phyloP scores from a whole-genome alignment of 2,329 filamentous ascomycete species.

The Neopestalotiopsis sp. region DNA sequence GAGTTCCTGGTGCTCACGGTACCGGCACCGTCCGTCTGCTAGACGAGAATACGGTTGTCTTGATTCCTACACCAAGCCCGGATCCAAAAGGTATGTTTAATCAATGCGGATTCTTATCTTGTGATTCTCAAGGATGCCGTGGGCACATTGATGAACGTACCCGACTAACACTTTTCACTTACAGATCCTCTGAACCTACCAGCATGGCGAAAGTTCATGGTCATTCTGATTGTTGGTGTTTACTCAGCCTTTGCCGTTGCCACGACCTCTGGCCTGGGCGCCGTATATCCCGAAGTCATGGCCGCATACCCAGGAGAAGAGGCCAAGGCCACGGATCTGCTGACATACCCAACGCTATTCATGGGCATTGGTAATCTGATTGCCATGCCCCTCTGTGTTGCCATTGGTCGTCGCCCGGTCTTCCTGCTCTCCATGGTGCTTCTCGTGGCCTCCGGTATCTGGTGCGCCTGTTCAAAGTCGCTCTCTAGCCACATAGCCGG shows the following conservation, averaged over 20 bases:
- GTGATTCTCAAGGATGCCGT: neutral
- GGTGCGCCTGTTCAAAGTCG: slow-evolving; percentile 28
- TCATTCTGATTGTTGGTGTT: slow-evolving; percentile 26
- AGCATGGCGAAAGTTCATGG: slow-evolving; percentile 29
- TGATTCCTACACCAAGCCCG: slow-evolving; percentile 28
- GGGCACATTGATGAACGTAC: neutral
- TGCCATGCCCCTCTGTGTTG: slow-evolving; percentile 39
- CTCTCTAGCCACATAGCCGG: slow-evolving; percentile 32
- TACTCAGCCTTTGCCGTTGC: slow-evolving; percentile 27
- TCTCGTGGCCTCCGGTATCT: slow-evolving; percentile 31
- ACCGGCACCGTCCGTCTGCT: slow-evolving; percentile 18
- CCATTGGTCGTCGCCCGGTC: slow-evolving; percentile 37
- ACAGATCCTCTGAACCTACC: slow-evolving; percentile 33
- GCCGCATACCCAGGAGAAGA: slow-evolving; percentile 23
- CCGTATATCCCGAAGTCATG: slow-evolving; percentile 21
- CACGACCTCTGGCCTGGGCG: slow-evolving; percentile 19
- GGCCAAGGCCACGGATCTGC: slow-evolving; percentile 26
- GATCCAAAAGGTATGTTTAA: slow-evolving; percentile 26
- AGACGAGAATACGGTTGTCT: slow-evolving; percentile 21
- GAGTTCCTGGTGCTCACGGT: neutral
- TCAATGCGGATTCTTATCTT: too few relatives aligned
- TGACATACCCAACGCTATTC: slow-evolving; percentile 37
- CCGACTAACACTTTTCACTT: slow-evolving; percentile 3
- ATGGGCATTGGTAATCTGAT: slow-evolving; percentile 35
- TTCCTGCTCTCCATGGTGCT: slow-evolving; percentile 34